Base-by-base conservation (phyloP, 1,284 basidiomycete species). In the Austropuccinia psidii region DNA sequence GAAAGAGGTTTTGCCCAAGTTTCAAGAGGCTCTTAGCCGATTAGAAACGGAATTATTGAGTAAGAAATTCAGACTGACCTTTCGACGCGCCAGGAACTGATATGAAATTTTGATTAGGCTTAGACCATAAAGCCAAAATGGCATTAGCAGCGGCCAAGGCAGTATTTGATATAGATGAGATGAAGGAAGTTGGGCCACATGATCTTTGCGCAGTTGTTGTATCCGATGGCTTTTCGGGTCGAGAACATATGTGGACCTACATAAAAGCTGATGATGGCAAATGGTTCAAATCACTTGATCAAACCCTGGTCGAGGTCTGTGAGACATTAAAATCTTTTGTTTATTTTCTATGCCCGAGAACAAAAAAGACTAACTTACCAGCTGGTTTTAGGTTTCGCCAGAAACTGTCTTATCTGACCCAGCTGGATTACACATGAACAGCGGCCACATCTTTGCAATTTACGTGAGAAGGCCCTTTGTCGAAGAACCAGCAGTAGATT, bases 191-290 rank as follows among this genome's bases (percentile, higher is more conserved):
- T 5, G 72, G 72, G 5, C 72, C 72, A 37, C 62, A 74, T 41
- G 72, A 74, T 43, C 45, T 74, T 4, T 58, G 52, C 33, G 31
- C 72, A 2, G 72, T 74, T 15, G 52, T 74, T 4, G 72, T 74
- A 19, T 74, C 61, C 13, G 72, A 74, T 49, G 72, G 72, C 11
- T 74, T 74, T 27, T 54, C 72, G 21, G 72, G 72, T 19, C 62
- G 72, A 37, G 72, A 74, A 33, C 72, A 74, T 57, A 57, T 74
- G 55, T 74, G 72, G 72, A 74, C 72, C 21, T 74, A 74, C 31
- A 21, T 62, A 7, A 65, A 58, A 54, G 24, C 61, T 24, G 72
- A 74, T 27, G 72, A 74, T n/a, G 62, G 62, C 4, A 57, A 35
- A 31, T 74, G 72, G 72, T 74, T 55, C 24, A 74, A 66, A 45